Evolutionary conservation across 441 rosid species (phyloP).

Genomic region (Eutrema salsugineum): DNA sequence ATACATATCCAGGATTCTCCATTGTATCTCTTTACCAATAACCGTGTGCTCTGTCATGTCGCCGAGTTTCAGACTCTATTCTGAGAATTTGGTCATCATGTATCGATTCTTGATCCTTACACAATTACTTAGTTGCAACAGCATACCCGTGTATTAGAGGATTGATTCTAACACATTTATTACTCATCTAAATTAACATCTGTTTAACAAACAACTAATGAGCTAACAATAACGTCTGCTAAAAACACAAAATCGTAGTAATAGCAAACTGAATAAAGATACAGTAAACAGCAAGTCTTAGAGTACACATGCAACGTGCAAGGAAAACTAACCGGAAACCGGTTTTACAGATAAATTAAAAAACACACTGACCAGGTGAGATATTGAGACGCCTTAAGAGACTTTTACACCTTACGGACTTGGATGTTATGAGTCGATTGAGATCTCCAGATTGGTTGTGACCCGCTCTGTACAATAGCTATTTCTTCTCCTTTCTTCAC

Average conservation of each 20-base stretch:
- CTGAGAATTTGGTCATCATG: background rate
- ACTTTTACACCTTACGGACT: conserved; percentile 73
- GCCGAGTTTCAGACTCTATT: background rate
- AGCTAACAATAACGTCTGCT: background rate
- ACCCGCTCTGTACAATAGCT: conserved; percentile 89
- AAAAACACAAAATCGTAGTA: background rate
- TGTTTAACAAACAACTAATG: background rate
- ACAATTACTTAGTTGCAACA: background rate
- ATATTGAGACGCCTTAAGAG: conserved; percentile 18
- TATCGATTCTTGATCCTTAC: background rate
- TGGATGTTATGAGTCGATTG: conserved; percentile 96
- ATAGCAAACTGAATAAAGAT: conserved; percentile 20
- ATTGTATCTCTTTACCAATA: background rate
- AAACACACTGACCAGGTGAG: background rate
- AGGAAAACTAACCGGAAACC: conserved; percentile 6
- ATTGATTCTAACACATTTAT: background rate
- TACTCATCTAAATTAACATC: conserved; percentile 3
- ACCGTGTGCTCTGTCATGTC: background rate
- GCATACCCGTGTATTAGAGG: background rate
- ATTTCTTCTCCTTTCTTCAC: conserved; percentile 94
- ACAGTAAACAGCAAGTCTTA: conserved; percentile 15
- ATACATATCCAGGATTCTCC: background rate
- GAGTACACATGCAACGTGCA: conserved; percentile 6
- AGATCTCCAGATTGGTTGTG: conserved; percentile 92
- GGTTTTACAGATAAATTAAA: background rate